phyloP scores from a whole-genome alignment of 164 flowering plant species.

The Vitis cinerea region DNA sequence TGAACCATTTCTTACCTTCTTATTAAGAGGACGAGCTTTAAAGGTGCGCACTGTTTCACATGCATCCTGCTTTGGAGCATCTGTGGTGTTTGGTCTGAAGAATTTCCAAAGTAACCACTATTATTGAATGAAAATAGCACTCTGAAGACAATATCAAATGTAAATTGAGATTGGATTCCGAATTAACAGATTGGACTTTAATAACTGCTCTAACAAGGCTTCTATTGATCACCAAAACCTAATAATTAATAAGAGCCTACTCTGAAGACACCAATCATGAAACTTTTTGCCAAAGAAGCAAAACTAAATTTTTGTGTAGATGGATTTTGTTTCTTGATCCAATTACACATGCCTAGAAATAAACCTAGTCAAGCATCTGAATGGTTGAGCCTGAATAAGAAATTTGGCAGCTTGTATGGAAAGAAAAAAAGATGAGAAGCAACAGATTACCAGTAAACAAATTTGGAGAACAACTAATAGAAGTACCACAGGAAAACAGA shows the following conservation, averaged over 20 bases:
- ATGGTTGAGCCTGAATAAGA: background rate
- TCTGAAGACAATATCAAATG: no score
- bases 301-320: background rate
- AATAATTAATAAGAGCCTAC: background rate
- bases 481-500: background rate
- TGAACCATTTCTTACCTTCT: conserved; percentile 49
- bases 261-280: background rate
- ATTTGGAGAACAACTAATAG: no score
- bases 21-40: conserved; percentile 81
- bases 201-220: background rate
- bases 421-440: background rate
- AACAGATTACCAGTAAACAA: background rate
- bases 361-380: background rate
- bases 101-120: conserved; percentile 2
- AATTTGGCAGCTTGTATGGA: background rate
- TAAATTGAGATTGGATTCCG: no score
- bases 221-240: background rate
- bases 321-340: background rate
- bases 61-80: conserved; percentile 40
- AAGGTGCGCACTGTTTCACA: conserved; percentile 31
- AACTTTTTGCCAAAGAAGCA: background rate
- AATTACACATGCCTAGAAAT: background rate
- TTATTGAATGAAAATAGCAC: background rate
- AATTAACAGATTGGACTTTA: no score
- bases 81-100: conserved; percentile 34